Evolutionary conservation across 2,329 filamentous ascomycete genomes (phyloP).

Genomic region (Metarhizium brunneum): DNA sequence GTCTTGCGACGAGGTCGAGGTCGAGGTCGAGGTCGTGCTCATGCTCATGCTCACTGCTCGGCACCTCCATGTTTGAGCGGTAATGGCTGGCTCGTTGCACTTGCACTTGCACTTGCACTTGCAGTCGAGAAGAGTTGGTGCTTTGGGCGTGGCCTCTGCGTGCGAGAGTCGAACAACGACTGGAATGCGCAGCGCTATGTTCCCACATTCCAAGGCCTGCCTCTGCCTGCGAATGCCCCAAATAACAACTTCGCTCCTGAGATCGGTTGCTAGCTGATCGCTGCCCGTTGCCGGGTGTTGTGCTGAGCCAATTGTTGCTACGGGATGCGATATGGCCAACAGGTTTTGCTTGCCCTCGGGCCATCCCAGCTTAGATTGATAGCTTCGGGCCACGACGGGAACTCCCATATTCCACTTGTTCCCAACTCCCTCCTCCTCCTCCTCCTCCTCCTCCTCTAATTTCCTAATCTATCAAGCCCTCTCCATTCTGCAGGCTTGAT

Average conservation of each 20-base stretch:
- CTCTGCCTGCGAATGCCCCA: constrained; percentile 3
- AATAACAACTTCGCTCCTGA: constrained; percentile 5
- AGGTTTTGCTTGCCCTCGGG: constrained; percentile 3
- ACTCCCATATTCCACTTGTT: not conserved
- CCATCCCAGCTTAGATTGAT: not conserved
- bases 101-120: too few relatives aligned
- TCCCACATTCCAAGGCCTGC: constrained; percentile 8
- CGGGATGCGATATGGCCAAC: constrained; percentile 3
- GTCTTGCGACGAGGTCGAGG: not conserved
- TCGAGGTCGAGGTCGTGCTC: not conserved
- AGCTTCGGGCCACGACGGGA: not conserved
- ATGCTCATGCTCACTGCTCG: too few relatives aligned
- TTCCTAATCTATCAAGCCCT: not conserved
- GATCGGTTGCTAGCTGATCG: constrained; percentile 8
- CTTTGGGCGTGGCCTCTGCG: not conserved
- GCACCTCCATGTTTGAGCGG: not conserved
- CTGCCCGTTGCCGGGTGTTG: constrained; percentile 8
- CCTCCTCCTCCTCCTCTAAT: not conserved
- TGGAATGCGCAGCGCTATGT: constrained; percentile 9
- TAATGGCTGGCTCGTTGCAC: not conserved
- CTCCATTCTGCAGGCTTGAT: not conserved
- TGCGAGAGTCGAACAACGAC: not conserved
- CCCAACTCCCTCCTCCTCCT: not conserved
- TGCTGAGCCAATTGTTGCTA: constrained; percentile 7
- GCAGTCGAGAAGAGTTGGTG: not conserved